A percentile compares a stretch with the other conserved stretches of the same genome.
Conservation (phyloP, 2,329 filamentous ascomycete species). For the Pezicula radicicola region DNA sequence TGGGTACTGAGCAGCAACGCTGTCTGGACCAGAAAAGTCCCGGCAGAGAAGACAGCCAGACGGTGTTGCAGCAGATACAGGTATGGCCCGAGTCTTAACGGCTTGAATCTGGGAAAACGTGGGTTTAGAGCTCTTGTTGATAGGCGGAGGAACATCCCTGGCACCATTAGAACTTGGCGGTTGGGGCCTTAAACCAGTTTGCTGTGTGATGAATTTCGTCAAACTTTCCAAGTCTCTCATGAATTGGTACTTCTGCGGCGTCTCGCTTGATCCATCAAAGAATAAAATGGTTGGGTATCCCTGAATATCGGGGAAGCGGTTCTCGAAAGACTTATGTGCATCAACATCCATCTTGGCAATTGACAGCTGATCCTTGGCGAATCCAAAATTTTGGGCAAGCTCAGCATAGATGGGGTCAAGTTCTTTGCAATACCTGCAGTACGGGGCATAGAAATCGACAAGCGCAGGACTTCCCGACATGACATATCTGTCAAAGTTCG, state of each 20-base stretch:
- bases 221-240: slow-evolving; percentile 15
- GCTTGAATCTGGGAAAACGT: slow-evolving; percentile 46
- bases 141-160: slow-evolving; percentile 20
- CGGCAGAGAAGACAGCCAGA: slow-evolving; percentile 76
- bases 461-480: slow-evolving; percentile 90
- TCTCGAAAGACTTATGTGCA: slow-evolving; percentile 70
- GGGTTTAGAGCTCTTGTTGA: slow-evolving; percentile 26
- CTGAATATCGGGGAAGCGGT: slow-evolving; percentile 65
- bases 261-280: slow-evolving; percentile 49
- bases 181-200: slow-evolving; percentile 16
- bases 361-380: slow-evolving; percentile 68
- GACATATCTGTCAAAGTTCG: slow-evolving; percentile 87
- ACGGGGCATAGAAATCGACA: slow-evolving; percentile 97
- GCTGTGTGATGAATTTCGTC: slow-evolving; percentile 20
- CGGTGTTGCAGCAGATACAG: slow-evolving; percentile 16
- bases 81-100: slow-evolving; percentile 21
- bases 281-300: slow-evolving; percentile 96
- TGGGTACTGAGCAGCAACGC: slow-evolving; percentile 74
- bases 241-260: slow-evolving; percentile 17
- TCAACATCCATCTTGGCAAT: slow-evolving; percentile 95
- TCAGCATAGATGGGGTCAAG: slow-evolving; percentile 87
- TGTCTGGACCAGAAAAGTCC: slow-evolving; percentile 82
- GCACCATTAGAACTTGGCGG: slow-evolving; percentile 10
- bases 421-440: slow-evolving; percentile 94
- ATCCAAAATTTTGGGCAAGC: slow-evolving; percentile 72